These are phyloP conservation scores for Heterotrichella gracilis DNA, from an alignment of 352 stramenopile genomes.

Conservation along the genomic window DNA sequence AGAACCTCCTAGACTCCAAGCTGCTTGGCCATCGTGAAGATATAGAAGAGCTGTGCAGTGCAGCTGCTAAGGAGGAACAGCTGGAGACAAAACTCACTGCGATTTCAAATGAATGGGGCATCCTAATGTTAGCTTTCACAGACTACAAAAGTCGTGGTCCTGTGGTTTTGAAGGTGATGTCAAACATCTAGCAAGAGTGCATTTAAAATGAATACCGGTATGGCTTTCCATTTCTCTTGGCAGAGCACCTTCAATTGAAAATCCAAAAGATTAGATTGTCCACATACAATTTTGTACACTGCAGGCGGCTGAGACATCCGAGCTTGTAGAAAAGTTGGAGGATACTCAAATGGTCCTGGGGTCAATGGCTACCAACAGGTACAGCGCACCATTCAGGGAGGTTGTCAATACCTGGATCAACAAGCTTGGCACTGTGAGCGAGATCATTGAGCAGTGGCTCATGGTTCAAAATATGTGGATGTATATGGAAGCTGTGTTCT, in stretches of 20 bases:
- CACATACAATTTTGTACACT: no score
- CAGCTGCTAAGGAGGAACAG: conserved; percentile 80
- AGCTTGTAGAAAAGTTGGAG: conserved; percentile 80
- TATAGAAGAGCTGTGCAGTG: conserved; percentile 83
- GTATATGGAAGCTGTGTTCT: conserved; percentile 86
- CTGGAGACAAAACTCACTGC: conserved; percentile 68
- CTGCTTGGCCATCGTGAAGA: conserved; percentile 56
- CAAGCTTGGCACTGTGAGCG: conserved; percentile 64
- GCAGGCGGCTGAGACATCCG: no score
- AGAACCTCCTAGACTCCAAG: conserved; percentile 56
- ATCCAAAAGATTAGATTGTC: no score
- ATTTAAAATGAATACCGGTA: no score
- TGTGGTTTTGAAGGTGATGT: no score
- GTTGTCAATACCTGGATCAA: conserved; percentile 63
- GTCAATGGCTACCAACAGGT: conserved; percentile 81
- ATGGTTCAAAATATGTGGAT: conserved; percentile 93
- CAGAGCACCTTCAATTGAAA: no score
- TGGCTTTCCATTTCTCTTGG: no score
- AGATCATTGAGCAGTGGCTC: conserved; percentile 82
- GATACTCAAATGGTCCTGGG: conserved; percentile 88
- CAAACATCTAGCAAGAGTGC: no score
- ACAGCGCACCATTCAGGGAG: conserved; percentile 74
- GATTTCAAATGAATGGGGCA: conserved; percentile 60
- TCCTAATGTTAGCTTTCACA: conserved; percentile 73
- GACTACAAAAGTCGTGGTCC: no score